phyloP scores from a whole-genome alignment of 345 rosid genomes.

The Eucalyptus marginata region DNA sequence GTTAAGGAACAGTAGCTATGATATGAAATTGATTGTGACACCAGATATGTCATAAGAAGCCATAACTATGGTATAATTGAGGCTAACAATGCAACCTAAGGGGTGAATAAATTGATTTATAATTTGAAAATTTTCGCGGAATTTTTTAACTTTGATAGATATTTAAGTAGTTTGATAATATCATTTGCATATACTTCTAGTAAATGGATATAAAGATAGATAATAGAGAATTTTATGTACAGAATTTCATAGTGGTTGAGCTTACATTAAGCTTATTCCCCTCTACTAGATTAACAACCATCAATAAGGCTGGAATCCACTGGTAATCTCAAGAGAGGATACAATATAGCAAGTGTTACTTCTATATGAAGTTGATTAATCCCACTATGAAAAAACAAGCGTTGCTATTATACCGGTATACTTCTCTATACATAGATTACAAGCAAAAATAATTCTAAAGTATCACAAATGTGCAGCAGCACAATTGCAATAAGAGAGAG shows the following conservation, averaged over 20 bases:
- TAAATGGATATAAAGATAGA: neutral
- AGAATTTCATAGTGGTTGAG: neutral
- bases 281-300: neutral
- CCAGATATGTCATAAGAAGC: neutral
- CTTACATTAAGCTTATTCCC: too few species aligned
- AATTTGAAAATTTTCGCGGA: neutral
- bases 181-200: neutral
- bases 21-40: neutral
- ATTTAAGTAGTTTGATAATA: neutral
- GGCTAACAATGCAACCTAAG: neutral
- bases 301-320: neutral
- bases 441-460: neutral
- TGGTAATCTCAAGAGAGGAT: neutral
- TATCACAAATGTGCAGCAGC: neutral
- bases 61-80: neutral
- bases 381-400: neutral
- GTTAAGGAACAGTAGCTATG: neutral
- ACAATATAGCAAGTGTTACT: neutral
- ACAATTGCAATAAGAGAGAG: neutral
- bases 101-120: neutral
- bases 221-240: too few species aligned
- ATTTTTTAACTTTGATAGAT: neutral
- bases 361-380: neutral
- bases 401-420: neutral
- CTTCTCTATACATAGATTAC: neutral